Evolutionary conservation across 2,329 filamentous ascomycete species (phyloP), one percentile per base, ranked within the genome.

Genomic region (Aspergillus sp.): DNA sequence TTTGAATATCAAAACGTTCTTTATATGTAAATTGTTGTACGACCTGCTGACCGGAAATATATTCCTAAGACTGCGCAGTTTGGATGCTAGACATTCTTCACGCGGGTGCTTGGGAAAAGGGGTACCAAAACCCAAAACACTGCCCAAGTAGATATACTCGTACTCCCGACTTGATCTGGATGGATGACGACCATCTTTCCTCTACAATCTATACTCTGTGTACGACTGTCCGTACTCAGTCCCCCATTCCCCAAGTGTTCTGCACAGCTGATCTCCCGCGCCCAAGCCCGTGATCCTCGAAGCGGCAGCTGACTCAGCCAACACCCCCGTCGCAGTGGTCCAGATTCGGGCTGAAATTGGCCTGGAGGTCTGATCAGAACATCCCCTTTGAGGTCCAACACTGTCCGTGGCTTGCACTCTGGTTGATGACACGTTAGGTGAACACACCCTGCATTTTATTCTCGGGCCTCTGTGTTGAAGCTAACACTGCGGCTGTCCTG

Each of bases 271-370:
- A 61, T 61, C 59, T 57, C 47, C 52, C 53, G 57, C 47, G 51
- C 55, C 23, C 12, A 15, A 47, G 39, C 56, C 57, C 51, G 56
- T 57, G 53, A 55, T 54, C 41, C 41, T 51, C 55, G 48, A 47
- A 27, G 21, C 41, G 47, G 39, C 46, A 55, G 61, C 46, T 63
- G 61, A 63, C 61, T 62, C 58, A 63, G 46, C 21, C 43, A 31
- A 31, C 15, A 8, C 40, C 44, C 59, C 59, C 51, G 43, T 50
- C 46, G 47, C 24, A 47, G 46, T 14, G 27, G 46, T 48, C 54
- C 48, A 48, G 59, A 49, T 52, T 48, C 39, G 44, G 44, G 52
- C 52, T 55, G 52, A 48, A 47, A 37, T 47, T 39, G 31, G 19
- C 51, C 43, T 53, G 51, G 39, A 33, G 45, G 59, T 12, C 27